phyloP scores from a whole-genome alignment of 1,284 basidiomycete genomes.

The Fomitopsis pinicola region DNA sequence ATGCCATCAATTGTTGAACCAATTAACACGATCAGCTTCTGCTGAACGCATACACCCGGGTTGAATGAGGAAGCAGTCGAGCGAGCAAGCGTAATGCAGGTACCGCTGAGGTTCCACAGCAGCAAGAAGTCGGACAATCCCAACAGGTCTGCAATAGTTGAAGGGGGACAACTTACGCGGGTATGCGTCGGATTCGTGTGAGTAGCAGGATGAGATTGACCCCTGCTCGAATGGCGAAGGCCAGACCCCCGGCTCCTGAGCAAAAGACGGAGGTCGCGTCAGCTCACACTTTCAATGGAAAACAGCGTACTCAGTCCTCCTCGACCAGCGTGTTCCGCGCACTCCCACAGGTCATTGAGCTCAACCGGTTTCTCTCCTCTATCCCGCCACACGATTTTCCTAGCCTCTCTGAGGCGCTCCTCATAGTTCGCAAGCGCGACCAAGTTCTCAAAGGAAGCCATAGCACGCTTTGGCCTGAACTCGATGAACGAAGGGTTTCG shows the following conservation, averaged over 20 bases:
- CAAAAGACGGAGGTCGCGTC: not conserved
- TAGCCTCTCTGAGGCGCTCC: conserved; percentile 61
- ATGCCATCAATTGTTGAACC: too few species aligned
- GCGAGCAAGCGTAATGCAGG: too few species aligned
- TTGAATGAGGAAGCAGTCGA: too few species aligned
- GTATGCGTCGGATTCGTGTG: conserved; percentile 60
- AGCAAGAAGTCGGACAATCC: too few species aligned
- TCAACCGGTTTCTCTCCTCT: conserved; percentile 74
- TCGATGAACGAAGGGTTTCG: conserved; percentile 31
- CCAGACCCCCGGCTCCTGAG: conserved; percentile 74
- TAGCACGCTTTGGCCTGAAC: conserved; percentile 51
- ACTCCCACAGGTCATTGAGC: conserved; percentile 63
- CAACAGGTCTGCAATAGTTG: too few species aligned
- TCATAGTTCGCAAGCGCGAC: conserved; percentile 79
- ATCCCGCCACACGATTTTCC: conserved; percentile 81
- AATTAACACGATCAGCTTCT: too few species aligned
- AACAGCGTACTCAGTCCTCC: conserved; percentile 70
- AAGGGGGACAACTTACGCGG: conserved; percentile 42
- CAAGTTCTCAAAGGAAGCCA: conserved; percentile 75
- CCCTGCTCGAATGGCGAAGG: conserved; percentile 75
- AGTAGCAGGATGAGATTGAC: conserved; percentile 77
- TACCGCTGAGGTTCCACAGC: not conserved
- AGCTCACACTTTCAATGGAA: not conserved
- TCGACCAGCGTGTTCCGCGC: conserved; percentile 67
- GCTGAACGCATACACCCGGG: too few species aligned